Evolutionary conservation across 208 protist genomes (phyloP), one percentile per base, ranked within the genome.

Genomic region (Wallacemonas collosoma): DNA sequence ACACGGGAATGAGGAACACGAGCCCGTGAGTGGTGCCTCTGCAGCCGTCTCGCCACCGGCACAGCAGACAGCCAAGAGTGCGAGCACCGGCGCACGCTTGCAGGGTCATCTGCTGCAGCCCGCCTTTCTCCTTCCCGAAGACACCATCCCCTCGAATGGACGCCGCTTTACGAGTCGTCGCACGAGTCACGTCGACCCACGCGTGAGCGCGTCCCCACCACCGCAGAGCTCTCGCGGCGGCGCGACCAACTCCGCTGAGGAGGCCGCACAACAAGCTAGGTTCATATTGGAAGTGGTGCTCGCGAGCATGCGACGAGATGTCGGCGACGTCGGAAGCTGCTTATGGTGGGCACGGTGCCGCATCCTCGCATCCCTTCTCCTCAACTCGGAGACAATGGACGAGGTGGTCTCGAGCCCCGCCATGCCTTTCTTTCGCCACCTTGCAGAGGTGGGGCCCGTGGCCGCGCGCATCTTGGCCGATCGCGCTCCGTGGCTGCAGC

Each of bases 291-390:
- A 51, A 9, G 39, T 65, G n/a, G 39, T 65, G 38, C 76, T 91
- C 26, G 73, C 81, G 68, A 89, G 76, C 58, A 93, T 96, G 85
- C 77, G 68, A 1, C 66, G 76, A 55, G 76, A 78, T 55, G 56
- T 78, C 4, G 69, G 72, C 7, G 75, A 87, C 65, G 39, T 72
- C 11, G 69, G 80, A 55, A 14, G 50, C 60, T 45, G 87, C 50
- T 71, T 96, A 65, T 96, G 91, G 89, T 96, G 91, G 91, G 85
- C 83, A 15, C 85, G 91, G 60, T 92, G 83, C 77, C 87, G 91
- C 1, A 69, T 96, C 47, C 75, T 96, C 9, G 81, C 78, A 58
- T 72, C 88, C 55, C 68, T 79, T 64, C 65, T 87, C 45, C 8
- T 72, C 9, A 61, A 80, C 43, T 57, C 35, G 51, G 68, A 79